A percentile compares a stretch with the other conserved stretches of the same genome.
Conservation (phyloP, 2,329 filamentous ascomycete species). For the Geosmithia putterillii region DNA sequence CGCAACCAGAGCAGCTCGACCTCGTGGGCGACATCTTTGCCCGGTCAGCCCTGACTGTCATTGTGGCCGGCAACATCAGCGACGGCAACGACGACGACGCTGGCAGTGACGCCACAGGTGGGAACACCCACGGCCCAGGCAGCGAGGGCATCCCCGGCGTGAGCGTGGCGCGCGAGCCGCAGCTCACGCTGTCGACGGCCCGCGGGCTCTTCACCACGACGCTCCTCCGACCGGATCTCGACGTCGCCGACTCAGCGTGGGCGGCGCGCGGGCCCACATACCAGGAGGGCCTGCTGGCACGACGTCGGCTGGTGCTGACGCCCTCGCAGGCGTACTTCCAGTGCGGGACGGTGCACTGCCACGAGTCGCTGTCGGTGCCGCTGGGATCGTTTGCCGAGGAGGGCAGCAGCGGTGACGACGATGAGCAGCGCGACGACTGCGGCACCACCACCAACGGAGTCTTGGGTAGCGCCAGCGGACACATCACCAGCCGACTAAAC, state of each 20-base stretch:
- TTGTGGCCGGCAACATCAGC: conserved; percentile 16
- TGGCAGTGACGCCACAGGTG: neutral
- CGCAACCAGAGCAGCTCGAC: conserved; percentile 14
- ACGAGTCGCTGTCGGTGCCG: conserved; percentile 20
- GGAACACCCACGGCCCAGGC: conserved; percentile 19
- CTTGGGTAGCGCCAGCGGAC: too few species aligned
- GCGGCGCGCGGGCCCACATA: conserved; percentile 21
- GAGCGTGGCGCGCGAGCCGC: conserved; percentile 17
- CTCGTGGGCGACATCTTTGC: conserved; percentile 20
- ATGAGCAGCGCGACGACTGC: too few species aligned
- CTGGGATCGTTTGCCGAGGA: conserved; percentile 16
- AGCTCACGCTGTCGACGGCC: conserved; percentile 19
- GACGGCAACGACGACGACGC: conserved; percentile 5
- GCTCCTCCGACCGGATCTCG: conserved; percentile 19
- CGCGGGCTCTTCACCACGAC: conserved; percentile 21
- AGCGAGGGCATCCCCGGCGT: conserved; percentile 19
- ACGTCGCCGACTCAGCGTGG: conserved; percentile 21
- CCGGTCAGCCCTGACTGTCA: conserved; percentile 18
- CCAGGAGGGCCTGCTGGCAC: conserved; percentile 21
- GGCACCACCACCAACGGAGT: conserved; percentile 2
- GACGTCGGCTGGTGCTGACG: conserved; percentile 21
- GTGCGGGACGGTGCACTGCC: conserved; percentile 21
- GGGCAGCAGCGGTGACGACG: conserved; percentile 18
- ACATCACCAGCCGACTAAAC: conserved; percentile 8
- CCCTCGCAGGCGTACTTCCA: conserved; percentile 24